A percentile compares a stretch with the other conserved stretches of the same genome.
These are phyloP conservation scores for Aureobasidium sp. DNA, from an alignment of 2,329 filamentous ascomycete species.

Conservation along the genomic window DNA sequence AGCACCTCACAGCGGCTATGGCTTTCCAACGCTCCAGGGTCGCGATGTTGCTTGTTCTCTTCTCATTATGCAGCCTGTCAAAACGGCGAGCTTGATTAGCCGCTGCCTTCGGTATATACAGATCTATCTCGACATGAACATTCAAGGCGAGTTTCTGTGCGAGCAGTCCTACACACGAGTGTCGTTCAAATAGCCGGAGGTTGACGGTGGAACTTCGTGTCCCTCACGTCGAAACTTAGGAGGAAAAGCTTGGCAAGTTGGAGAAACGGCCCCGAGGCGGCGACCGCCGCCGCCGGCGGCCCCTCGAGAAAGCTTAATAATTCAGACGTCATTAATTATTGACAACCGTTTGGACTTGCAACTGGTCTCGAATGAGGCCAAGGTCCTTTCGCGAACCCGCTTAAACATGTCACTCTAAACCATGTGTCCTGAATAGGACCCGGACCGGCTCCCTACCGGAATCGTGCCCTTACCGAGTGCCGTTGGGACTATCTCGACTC, in stretches of 20 bases:
- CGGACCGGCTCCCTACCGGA: not conserved
- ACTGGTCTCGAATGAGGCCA: not conserved
- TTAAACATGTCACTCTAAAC: not conserved
- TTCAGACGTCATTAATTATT: not conserved
- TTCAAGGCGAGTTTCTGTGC: not conserved
- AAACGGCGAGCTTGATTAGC: not conserved
- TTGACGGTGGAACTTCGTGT: not conserved
- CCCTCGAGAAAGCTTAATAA: not conserved
- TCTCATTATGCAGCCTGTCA: not conserved
- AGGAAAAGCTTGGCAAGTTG: not conserved
- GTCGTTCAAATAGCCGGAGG: not conserved
- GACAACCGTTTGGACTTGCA: not conserved
- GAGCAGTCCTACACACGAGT: no score
- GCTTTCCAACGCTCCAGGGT: not conserved
- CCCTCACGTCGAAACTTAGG: not conserved
- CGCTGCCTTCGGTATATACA: not conserved
- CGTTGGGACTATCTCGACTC: not conserved
- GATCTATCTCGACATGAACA: not conserved
- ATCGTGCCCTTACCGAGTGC: not conserved
- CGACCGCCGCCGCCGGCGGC: not conserved
- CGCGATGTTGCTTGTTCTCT: not conserved
- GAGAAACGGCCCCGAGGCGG: not conserved
- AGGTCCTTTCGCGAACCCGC: not conserved
- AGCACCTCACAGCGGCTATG: not conserved
- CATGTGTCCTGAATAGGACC: not conserved